Evolutionary conservation across 1,284 basidiomycete species (phyloP).

Genomic region (Leccinum idahoense): DNA sequence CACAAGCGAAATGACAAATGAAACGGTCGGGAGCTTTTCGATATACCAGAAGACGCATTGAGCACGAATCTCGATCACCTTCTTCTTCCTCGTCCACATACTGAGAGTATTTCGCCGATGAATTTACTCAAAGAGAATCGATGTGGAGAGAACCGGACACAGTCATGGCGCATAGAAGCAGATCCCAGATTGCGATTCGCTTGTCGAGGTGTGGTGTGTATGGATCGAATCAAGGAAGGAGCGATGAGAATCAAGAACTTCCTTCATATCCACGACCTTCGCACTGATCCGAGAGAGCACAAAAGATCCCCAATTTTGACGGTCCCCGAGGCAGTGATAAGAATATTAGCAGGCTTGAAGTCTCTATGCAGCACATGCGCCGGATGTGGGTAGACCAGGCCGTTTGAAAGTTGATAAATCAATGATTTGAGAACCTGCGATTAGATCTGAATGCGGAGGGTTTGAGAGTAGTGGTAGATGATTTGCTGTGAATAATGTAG

Average conservation of each 20-base stretch:
- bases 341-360: conserved; percentile 98
- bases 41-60: conserved; percentile 73
- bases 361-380: conserved; percentile 95
- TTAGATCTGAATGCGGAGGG: conserved; percentile 72
- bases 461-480: conserved; percentile 95
- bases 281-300: conserved; percentile 59
- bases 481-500: conserved; percentile 65
- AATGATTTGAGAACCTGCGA: conserved; percentile 85
- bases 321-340: conserved; percentile 85
- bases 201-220: conserved; percentile 24
- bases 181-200: too few species aligned
- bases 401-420: conserved; percentile 91
- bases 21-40: conserved; percentile 66
- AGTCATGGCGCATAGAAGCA: conserved; percentile 70
- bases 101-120: conserved; percentile 42
- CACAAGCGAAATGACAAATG: conserved; percentile 64
- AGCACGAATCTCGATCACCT: conserved; percentile 41
- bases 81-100: conserved; percentile 20
- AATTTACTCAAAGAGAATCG: conserved; percentile 53
- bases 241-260: conserved; percentile 49
- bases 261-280: conserved; percentile 38
- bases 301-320: conserved; percentile 95
- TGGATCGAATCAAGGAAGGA: conserved; percentile 53
- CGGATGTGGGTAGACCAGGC: conserved; percentile 91
- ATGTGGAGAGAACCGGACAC: conserved; percentile 66